Percentiles rank a stretch among this genome's conserved stretches.
phyloP scores from a whole-genome alignment of 2,329 filamentous ascomycete species.

The Metarhizium sp. region DNA sequence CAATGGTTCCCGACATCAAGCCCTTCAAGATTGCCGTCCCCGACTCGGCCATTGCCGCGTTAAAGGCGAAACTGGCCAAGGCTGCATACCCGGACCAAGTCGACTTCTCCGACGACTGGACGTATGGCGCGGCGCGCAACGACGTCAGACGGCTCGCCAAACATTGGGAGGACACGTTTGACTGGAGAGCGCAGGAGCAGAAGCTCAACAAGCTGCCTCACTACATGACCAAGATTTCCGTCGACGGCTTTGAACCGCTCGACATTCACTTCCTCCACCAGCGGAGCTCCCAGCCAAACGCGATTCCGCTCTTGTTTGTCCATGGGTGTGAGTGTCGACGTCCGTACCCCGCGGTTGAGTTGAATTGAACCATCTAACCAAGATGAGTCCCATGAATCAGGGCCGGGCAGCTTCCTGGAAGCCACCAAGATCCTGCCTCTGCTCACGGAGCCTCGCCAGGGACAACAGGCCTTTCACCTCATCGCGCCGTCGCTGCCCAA shows the following conservation, averaged over 20 bases:
- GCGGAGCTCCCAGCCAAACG: conserved; percentile 35
- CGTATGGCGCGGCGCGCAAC: conserved; percentile 20
- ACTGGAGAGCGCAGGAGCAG: conserved; percentile 52
- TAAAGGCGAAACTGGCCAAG: conserved; percentile 22
- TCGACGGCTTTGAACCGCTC: conserved; percentile 49
- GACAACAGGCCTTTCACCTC: conserved; percentile 40
- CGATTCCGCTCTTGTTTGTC: conserved; percentile 54
- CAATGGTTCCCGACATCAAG: conserved; percentile 11
- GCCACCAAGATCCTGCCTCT: conserved; percentile 50
- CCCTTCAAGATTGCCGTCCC: conserved; percentile 26
- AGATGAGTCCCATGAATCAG: conserved; percentile 5
- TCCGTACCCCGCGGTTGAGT: neutral
- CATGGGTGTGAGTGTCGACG: conserved; percentile 11
- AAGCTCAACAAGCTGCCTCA: conserved; percentile 51
- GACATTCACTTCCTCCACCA: conserved; percentile 58
- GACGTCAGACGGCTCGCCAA: conserved; percentile 25
- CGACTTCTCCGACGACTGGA: conserved; percentile 23
- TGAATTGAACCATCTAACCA: neutral
- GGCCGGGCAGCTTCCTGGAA: conserved; percentile 63
- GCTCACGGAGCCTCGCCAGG: conserved; percentile 23
- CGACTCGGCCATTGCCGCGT: conserved; percentile 17
- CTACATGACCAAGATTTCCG: conserved; percentile 39
- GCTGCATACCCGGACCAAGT: conserved; percentile 20
- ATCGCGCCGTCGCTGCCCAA: conserved; percentile 49
- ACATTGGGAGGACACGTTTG: conserved; percentile 38